phyloP scores from a whole-genome alignment of 2,329 filamentous ascomycete species.

The Sodiomyces alkalinus region DNA sequence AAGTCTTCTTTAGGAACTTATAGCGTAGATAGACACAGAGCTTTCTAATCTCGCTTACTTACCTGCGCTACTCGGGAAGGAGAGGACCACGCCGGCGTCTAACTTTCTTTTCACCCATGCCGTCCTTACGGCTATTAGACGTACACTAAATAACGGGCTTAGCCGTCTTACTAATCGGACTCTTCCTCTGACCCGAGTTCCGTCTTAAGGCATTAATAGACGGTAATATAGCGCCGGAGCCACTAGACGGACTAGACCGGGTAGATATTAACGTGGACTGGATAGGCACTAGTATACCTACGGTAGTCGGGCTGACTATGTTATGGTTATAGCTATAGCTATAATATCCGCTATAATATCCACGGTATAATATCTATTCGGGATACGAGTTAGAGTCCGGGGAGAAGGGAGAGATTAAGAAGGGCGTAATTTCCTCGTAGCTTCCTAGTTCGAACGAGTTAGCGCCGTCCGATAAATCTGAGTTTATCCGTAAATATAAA shows the following conservation, averaged over 20 bases:
- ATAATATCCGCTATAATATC: slow-evolving; percentile 43
- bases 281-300: slow-evolving; percentile 54
- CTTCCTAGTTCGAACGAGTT: slow-evolving; percentile 55
- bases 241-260: slow-evolving; percentile 44
- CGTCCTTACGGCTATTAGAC: slow-evolving; percentile 65
- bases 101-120: slow-evolving; percentile 73
- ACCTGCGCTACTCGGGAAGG: slow-evolving; percentile 84
- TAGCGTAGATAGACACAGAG: slow-evolving; percentile 84
- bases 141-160: slow-evolving; percentile 75
- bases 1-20: slow-evolving; percentile 99
- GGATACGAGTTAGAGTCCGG: slow-evolving; percentile 63
- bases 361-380: slow-evolving; percentile 44
- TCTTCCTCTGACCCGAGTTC: slow-evolving; percentile 58
- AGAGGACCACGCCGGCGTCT: slow-evolving; percentile 81
- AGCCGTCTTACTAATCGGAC: slow-evolving; percentile 63
- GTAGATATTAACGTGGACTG: slow-evolving; percentile 45
- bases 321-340: slow-evolving; percentile 27
- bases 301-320: slow-evolving; percentile 51
- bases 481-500: slow-evolving; percentile 73
- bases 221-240: slow-evolving; percentile 43
- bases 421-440: slow-evolving; percentile 61
- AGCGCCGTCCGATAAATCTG: slow-evolving; percentile 66
- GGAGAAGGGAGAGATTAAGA: slow-evolving; percentile 68
- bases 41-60: slow-evolving; percentile 93
- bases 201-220: slow-evolving; percentile 51